These are phyloP conservation scores for Acanthamoeba divionensis DNA, from an alignment of 208 protist species.

Conservation along the genomic window DNA sequence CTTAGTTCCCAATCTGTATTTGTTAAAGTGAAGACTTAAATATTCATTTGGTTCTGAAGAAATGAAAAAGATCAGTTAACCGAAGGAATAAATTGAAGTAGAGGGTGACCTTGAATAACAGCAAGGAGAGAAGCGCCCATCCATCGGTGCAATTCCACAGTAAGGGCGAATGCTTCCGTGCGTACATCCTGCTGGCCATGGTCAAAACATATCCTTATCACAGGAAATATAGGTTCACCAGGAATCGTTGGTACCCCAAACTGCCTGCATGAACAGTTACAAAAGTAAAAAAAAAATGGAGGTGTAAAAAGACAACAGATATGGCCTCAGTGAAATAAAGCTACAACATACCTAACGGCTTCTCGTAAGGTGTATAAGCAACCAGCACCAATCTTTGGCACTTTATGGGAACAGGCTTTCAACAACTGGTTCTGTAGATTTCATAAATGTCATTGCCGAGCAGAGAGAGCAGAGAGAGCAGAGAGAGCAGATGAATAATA, in stretches of 20 bases:
- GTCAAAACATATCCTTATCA: conserved; percentile 27
- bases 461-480: background rate
- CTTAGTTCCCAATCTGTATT: background rate
- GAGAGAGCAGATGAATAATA: background rate
- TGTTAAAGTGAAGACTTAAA: no score
- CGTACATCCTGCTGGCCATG: conserved; percentile 20
- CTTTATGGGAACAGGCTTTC: conserved; percentile 14
- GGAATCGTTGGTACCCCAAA: background rate
- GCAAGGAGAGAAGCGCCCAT: background rate
- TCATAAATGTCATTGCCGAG: background rate
- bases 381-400: background rate
- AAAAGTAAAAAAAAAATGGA: background rate
- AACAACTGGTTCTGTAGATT: background rate
- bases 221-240: background rate
- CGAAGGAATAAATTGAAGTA: background rate
- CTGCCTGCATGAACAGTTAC: background rate
- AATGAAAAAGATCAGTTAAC: background rate
- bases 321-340: background rate
- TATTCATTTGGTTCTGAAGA: no score
- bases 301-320: background rate
- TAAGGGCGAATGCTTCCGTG: background rate
- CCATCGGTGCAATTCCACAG: conserved; percentile 23
- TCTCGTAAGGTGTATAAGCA: background rate
- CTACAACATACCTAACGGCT: background rate
- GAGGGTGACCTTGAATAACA: background rate